Conservation (phyloP, 768 basidiomycete species). For the Royoungia palumana region DNA sequence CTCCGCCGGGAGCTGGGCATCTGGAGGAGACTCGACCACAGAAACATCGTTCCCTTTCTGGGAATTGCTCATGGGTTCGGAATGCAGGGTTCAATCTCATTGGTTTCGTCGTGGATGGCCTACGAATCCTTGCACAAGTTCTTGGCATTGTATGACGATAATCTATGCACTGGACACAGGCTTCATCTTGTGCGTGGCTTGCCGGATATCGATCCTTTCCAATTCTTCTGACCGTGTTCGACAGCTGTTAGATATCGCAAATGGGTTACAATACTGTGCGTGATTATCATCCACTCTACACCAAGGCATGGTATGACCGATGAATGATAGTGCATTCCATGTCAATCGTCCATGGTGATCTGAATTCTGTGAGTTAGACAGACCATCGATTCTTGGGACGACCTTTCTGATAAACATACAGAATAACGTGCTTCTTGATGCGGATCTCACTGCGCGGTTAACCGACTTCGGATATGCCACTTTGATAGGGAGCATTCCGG, state of each 20-base stretch:
- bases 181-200: slow-evolving; percentile 15
- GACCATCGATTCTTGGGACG: neutral
- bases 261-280: neutral
- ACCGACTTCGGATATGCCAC: slow-evolving; percentile 42
- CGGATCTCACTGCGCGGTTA: slow-evolving; percentile 31
- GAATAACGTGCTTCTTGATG: slow-evolving; percentile 11
- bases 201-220: neutral
- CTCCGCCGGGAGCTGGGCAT: slow-evolving; percentile 28
- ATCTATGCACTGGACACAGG: neutral
- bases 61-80: slow-evolving; percentile 27
- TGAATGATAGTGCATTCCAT: neutral
- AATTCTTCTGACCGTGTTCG: neutral
- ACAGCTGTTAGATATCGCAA: neutral
- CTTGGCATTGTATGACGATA: slow-evolving; percentile 1
- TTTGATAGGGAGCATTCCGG: neutral
- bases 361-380: neutral
- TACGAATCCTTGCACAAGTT: slow-evolving; percentile 23
- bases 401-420: neutral
- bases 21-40: slow-evolving; percentile 25
- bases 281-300: no score
- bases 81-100: slow-evolving; percentile 13
- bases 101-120: slow-evolving; percentile 33
- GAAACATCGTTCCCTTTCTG: slow-evolving; percentile 26
- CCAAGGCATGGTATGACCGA: no score
- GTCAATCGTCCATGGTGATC: neutral